phyloP scores from a whole-genome alignment of 1,139 yeast genomes.

The Suhomyces bolitotheri region DNA sequence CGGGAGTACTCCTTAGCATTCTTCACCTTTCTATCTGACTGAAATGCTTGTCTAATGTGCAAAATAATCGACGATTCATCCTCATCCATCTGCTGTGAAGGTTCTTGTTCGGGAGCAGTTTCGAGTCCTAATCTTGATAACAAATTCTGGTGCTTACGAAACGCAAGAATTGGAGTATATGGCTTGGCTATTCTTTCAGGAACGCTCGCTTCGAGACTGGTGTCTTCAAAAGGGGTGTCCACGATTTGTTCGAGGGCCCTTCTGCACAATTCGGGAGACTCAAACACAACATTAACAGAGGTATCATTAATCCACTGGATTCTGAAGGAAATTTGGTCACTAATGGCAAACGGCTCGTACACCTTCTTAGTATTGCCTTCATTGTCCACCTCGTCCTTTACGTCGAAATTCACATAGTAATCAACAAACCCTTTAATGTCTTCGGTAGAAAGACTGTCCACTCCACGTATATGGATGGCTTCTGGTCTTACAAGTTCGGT shows the following conservation, averaged over 20 bases:
- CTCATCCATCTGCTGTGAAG: conserved; percentile 38
- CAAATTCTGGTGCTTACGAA: conserved; percentile 36
- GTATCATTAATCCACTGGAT: conserved; percentile 75
- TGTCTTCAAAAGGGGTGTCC: conserved; percentile 3
- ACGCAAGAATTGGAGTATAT: conserved; percentile 38
- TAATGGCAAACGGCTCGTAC: conserved; percentile 30
- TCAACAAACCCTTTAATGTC: conserved; percentile 61
- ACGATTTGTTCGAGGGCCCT: conserved; percentile 32
- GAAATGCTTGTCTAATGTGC: conserved; percentile 51
- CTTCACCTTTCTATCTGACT: conserved; percentile 56
- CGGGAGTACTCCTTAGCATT: conserved; percentile 62
- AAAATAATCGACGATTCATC: conserved; percentile 45
- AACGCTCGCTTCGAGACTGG: conserved; percentile 23
- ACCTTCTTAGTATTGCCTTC: conserved; percentile 10
- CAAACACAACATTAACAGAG: conserved; percentile 55
- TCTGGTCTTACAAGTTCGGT: conserved; percentile 43
- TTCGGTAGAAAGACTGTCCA: conserved; percentile 64
- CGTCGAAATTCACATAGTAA: conserved; percentile 44
- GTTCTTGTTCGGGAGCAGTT: conserved; percentile 11
- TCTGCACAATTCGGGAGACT: conserved; percentile 42
- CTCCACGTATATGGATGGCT: conserved; percentile 60
- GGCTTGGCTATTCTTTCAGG: conserved; percentile 41
- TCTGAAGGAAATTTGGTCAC: conserved; percentile 38
- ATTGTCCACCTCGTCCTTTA: conserved; percentile 20
- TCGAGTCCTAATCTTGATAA: conserved; percentile 31